Evolutionary conservation across 371 early-diverging fungal species (phyloP), one percentile per base, ranked within the genome.

Genomic region (Circinella umbellata): DNA sequence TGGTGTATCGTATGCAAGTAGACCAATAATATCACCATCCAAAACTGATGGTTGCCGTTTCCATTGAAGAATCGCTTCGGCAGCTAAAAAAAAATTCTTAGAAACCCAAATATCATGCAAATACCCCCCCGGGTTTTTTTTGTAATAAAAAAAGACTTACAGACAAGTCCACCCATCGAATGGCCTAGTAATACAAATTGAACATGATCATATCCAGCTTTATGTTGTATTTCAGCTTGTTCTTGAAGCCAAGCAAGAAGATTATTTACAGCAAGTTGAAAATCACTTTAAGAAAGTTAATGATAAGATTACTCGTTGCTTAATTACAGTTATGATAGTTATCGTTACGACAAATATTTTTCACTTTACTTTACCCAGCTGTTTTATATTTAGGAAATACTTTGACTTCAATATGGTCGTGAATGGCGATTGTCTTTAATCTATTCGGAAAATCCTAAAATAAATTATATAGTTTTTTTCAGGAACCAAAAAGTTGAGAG

Each of bases 161-260:
- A 83, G 4, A 89, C 88, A 68, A 89, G 76, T 37, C 90, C 90
- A 57, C 90, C 90, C 88, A 89, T 88, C 3, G 88, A 88, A 65
- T 89, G 90, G 0, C 88, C 90, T 11, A 81, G 57, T 15, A 86
- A 53, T 17, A 77, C 76, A 57, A 84, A 67, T 71, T 79, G 73
- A 1, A 81, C 66, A 13, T 75, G 80, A 51, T 84, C 84, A 2
- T 71, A 78, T 4, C 69, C 69, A 36, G 65, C 62, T 39, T 69
- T 59, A 47, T 80, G 64, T 49, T 80, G 78, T 47, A 34, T 57
- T 20, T 76, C 65, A n/a, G 84, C 82, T 51, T 85, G 77, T 9
- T 75, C 69, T n/a, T 70, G 67, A 18, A 86, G 70, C 89, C 89
- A 89, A 0, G 69, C 67, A 17, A 80, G 76, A 60, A 89, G 75